Percentiles rank a stretch among this genome's conserved stretches.
phyloP scores from a whole-genome alignment of 805 yeast species.

The Ogataea chonburiensis region DNA sequence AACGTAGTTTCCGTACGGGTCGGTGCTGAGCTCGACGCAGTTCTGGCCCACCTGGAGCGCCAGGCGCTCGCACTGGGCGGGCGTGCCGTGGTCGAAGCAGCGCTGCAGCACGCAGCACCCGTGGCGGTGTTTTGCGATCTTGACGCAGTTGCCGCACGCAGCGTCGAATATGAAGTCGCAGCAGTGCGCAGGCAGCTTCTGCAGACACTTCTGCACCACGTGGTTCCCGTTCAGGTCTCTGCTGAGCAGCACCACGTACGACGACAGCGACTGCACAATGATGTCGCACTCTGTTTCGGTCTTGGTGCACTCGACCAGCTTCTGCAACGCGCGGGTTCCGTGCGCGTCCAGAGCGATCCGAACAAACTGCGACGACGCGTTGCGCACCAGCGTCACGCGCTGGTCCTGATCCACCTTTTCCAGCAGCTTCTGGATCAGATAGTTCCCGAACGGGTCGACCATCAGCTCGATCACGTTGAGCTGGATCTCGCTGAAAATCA shows the following conservation, averaged over 20 bases:
- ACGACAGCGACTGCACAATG: slow-evolving; percentile 35
- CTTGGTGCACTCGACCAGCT: slow-evolving; percentile 77
- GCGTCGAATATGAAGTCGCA: slow-evolving; percentile 90
- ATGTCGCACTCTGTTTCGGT: slow-evolving; percentile 70
- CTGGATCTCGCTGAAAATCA: slow-evolving; percentile 79
- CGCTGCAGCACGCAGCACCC: slow-evolving; percentile 97
- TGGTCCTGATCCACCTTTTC: slow-evolving; percentile 73
- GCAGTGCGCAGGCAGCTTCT: slow-evolving; percentile 63
- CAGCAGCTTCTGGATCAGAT: slow-evolving; percentile 83
- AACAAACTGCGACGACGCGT: slow-evolving; percentile 71
- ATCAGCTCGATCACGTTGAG: slow-evolving; percentile 79
- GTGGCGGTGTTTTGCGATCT: slow-evolving; percentile 91
- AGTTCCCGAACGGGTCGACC: slow-evolving; percentile 98
- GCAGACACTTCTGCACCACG: slow-evolving; percentile 89
- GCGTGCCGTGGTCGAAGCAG: slow-evolving; percentile 86
- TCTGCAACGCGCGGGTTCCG: slow-evolving; percentile 94
- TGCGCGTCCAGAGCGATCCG: slow-evolving; percentile 88
- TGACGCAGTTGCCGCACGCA: slow-evolving; percentile 67
- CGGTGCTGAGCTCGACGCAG: slow-evolving; percentile 71
- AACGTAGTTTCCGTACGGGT: slow-evolving; percentile 96
- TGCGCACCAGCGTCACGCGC: slow-evolving; percentile 63
- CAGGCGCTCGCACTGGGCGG: slow-evolving; percentile 64
- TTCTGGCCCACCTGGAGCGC: slow-evolving; percentile 65
- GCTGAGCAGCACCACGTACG: slow-evolving; percentile 75
- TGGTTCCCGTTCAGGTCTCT: slow-evolving; percentile 95